phyloP scores from a whole-genome alignment of 345 rosid genomes.

The Erucastrum elatum region DNA sequence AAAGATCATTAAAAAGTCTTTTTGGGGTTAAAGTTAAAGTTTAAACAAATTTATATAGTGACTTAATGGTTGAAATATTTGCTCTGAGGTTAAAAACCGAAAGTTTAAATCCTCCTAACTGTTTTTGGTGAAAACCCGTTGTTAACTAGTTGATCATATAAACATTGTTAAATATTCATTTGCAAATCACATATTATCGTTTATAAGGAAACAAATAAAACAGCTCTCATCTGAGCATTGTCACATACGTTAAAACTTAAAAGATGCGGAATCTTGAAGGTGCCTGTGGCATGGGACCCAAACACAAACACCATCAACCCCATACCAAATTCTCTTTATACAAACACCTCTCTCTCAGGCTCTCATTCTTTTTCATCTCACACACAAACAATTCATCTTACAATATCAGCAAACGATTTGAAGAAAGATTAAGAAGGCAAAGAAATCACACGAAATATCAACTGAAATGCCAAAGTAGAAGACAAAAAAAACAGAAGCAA shows the following conservation, averaged over 20 bases:
- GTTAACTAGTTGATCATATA: background rate
- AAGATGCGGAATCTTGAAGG: constrained; percentile 40
- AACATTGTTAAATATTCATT: background rate
- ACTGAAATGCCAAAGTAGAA: background rate
- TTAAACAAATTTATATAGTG: background rate
- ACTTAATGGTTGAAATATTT: background rate
- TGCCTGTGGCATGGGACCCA: constrained; percentile 36
- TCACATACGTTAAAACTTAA: constrained; percentile 14
- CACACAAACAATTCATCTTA: background rate
- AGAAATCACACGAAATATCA: background rate
- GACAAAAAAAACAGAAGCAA: background rate
- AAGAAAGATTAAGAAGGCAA: background rate
- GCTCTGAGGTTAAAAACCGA: background rate
- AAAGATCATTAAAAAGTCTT: background rate
- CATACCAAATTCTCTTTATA: constrained; percentile 10
- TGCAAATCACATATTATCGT: no score
- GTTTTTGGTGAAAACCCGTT: no score
- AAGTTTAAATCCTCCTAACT: background rate
- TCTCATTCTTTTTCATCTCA: background rate
- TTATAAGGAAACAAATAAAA: no score
- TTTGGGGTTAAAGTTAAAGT: no score
- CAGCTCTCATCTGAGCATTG: no score
- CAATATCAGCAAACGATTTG: background rate
- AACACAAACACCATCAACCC: constrained; percentile 33
- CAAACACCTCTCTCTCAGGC: background rate